Evolutionary conservation across 106 monocot species (phyloP), one percentile per base, ranked within the genome.

Genomic region (Platanthera guangdongensis): DNA sequence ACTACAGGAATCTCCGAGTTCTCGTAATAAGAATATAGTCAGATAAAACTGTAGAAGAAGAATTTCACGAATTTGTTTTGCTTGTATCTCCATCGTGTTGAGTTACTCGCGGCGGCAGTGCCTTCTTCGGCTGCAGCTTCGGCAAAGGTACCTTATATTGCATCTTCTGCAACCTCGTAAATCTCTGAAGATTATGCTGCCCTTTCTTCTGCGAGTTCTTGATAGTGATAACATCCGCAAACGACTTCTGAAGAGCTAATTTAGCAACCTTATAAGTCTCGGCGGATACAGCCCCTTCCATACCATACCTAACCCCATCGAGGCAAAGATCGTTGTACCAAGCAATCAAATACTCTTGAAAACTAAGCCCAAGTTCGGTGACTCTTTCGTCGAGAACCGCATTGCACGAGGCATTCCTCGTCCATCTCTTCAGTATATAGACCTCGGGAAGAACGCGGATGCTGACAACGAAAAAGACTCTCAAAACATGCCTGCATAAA

Each of bases 211-310:
- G 90, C 80, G 77, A 74, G 77, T 79, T 79, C 68, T 84, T 93
- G 1, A 84, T 80, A 73, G 78, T 30, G 70, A 84, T 69, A 39
- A 96, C 90, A 71, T 93, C 93, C 52, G 76, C 60, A 73, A 96
- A 85, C 68, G 95, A 87, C 45, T 92, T 96, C 75, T 89, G 84
- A 49, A 96, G 84, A 76, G 95, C 88, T 74, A 54, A 53, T 76
- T 96, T 96, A 47, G 96, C 96, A 83, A 89, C 81, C 74, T 86
- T 96, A 78, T 91, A 96, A 39, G 85, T 60, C 70, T 95, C 92
- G 7, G 76, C 50, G 47, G 88, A 88, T 15, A 81, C 79, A 39
- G 90, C 84, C 48, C 95, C 96, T 72, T 93, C 89, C 71, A 89
- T 87, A 6, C 91, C 91, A 84, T 81, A 93, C 73, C 68, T 93